Conservation (phyloP, 148 eudicot species). For the Cornus florida region DNA sequence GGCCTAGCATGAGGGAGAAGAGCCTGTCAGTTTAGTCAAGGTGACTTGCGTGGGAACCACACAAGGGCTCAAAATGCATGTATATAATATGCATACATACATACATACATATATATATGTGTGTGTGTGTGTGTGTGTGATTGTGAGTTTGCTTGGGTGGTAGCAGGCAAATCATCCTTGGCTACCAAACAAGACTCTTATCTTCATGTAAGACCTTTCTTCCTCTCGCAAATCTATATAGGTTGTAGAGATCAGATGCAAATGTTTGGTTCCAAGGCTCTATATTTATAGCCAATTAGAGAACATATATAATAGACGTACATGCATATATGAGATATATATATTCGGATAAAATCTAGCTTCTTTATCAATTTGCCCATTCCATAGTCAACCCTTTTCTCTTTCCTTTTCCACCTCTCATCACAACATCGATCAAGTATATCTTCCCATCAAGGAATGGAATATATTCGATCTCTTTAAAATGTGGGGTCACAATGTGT, state of each 20-base stretch:
- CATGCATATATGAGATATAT: too few relatives aligned
- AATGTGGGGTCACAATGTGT: background rate
- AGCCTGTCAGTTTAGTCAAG: constrained; percentile 15
- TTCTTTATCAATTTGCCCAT: too few relatives aligned
- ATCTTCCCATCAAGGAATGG: too few relatives aligned
- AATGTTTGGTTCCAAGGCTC: background rate
- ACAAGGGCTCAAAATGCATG: background rate
- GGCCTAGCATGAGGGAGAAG: constrained; percentile 20
- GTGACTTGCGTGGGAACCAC: constrained; percentile 14
- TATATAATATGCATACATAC: too few relatives aligned
- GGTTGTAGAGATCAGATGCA: too few relatives aligned
- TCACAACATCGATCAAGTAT: too few relatives aligned
- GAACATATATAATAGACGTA: background rate
- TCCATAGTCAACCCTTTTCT: too few relatives aligned
- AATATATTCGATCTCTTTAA: background rate
- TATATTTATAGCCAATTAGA: background rate
- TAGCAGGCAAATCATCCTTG: constrained; percentile 25
- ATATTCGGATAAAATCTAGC: background rate
- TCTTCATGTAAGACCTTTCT: constrained; percentile 25
- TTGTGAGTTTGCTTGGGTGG: background rate
- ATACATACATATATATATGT: too few relatives aligned
- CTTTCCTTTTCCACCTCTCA: too few relatives aligned
- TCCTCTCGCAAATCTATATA: background rate
- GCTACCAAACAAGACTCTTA: constrained; percentile 22
- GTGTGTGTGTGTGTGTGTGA: too few relatives aligned